phyloP scores from a whole-genome alignment of 768 basidiomycete genomes.

The Rossbeevera mucosa region DNA sequence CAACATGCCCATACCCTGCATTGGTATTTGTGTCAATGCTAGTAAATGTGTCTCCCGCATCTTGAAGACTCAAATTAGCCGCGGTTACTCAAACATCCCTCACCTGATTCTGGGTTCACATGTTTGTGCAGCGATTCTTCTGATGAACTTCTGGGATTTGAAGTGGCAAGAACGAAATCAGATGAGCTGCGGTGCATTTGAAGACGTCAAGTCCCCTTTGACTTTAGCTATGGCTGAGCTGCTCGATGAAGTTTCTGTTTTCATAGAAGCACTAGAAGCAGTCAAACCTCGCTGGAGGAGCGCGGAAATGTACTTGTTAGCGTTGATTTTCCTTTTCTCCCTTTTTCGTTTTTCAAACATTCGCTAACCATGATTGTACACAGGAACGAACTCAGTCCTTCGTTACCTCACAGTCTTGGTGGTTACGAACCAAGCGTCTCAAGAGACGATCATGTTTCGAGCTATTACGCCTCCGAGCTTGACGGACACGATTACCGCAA shows the following conservation, averaged over 20 bases:
- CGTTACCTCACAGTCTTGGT: conserved; percentile 25
- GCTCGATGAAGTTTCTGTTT: conserved; percentile 27
- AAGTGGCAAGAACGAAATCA: conserved; percentile 42
- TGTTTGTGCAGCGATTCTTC: conserved; percentile 47
- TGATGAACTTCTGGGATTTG: conserved; percentile 57
- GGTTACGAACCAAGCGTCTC: conserved; percentile 18
- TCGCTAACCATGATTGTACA: conserved; percentile 32
- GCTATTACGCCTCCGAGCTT: conserved; percentile 4
- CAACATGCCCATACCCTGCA: conserved; percentile 44
- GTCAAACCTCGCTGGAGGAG: conserved; percentile 29
- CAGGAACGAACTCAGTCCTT: conserved; percentile 26
- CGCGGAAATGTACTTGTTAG: conserved; percentile 36
- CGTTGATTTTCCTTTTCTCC: neutral
- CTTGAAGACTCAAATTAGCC: conserved; percentile 45
- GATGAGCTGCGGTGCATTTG: conserved; percentile 16
- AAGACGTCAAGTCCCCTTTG: conserved; percentile 30
- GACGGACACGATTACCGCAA: conserved; percentile 9
- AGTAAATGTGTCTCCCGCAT: conserved; percentile 59
- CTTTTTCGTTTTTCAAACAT: conserved; percentile 13
- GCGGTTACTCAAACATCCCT: conserved; percentile 42
- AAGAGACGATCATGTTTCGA: conserved; percentile 8
- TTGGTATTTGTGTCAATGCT: conserved; percentile 56
- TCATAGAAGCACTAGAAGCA: conserved; percentile 26
- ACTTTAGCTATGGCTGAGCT: conserved; percentile 28
- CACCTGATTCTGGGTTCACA: conserved; percentile 44